Conservation (phyloP, 108 stramenopile species). For the Nitzschia sp. region DNA sequence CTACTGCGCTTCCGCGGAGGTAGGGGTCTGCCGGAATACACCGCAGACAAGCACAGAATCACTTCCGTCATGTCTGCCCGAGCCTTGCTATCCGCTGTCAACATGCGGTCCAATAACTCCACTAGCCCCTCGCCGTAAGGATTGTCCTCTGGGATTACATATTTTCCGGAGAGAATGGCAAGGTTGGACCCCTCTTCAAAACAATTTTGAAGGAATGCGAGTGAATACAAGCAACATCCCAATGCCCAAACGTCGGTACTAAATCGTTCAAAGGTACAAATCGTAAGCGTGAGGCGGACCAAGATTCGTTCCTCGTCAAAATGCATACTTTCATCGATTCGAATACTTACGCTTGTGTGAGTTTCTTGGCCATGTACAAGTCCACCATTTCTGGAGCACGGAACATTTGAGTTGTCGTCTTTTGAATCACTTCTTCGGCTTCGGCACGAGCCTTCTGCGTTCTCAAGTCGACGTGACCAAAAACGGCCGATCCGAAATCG, state of each 20-base stretch:
- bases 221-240: slow-evolving; percentile 89
- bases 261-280: background rate
- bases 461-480: slow-evolving; percentile 84
- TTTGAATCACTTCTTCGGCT: slow-evolving; percentile 89
- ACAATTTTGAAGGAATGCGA: slow-evolving; percentile 86
- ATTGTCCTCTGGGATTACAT: slow-evolving; percentile 85
- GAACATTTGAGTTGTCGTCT: slow-evolving; percentile 97
- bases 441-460: slow-evolving; percentile 62
- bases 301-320: background rate
- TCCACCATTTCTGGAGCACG: slow-evolving; percentile 97
- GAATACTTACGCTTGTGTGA: slow-evolving; percentile 74
- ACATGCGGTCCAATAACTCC: slow-evolving; percentile 87
- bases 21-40: slow-evolving; percentile 75
- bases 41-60: slow-evolving; percentile 78
- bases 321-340: background rate
- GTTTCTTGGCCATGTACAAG: slow-evolving; percentile 83
- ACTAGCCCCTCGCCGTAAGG: slow-evolving; percentile 77
- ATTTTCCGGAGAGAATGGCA: slow-evolving; percentile 87
- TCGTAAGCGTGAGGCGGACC: background rate
- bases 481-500: slow-evolving; percentile 91
- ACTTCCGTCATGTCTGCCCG: slow-evolving; percentile 89
- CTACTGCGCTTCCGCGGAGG: slow-evolving; percentile 60
- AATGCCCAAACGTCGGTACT: slow-evolving; percentile 95
- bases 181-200: slow-evolving; percentile 93
- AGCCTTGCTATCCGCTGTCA: slow-evolving; percentile 75